Percentiles rank a stretch among this genome's conserved stretches.
Evolutionary conservation across 352 stramenopile genomes (phyloP).

Genomic region (Globisporangium barbulae): DNA sequence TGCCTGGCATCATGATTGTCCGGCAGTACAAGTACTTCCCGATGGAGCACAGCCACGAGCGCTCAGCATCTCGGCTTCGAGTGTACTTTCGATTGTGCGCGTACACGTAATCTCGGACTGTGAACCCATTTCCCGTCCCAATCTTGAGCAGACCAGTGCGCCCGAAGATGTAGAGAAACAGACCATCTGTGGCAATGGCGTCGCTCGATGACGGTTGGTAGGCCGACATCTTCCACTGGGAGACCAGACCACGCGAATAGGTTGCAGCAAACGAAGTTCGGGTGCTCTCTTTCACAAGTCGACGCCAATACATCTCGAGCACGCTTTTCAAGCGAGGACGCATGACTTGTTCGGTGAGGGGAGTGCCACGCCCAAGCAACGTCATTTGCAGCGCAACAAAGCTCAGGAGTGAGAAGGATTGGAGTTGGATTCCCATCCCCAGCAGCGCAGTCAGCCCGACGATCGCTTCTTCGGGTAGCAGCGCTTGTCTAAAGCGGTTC

Average conservation of each 20-base stretch:
- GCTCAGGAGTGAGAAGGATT: slow-evolving; percentile 61
- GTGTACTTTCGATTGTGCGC: slow-evolving; percentile 55
- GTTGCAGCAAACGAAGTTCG: slow-evolving; percentile 37
- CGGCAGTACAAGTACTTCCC: slow-evolving; percentile 60
- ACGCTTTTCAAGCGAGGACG: slow-evolving; percentile 23
- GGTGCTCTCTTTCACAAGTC: slow-evolving; percentile 26
- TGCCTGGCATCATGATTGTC: slow-evolving; percentile 66
- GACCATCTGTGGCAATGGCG: slow-evolving; percentile 64
- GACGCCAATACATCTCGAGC: slow-evolving; percentile 27
- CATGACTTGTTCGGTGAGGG: slow-evolving; percentile 11
- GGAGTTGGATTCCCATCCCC: slow-evolving; percentile 50
- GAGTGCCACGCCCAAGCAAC: slow-evolving; percentile 21
- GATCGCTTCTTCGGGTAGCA: slow-evolving; percentile 25
- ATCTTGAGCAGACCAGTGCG: slow-evolving; percentile 65
- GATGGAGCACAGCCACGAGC: slow-evolving; percentile 79
- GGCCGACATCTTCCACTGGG: slow-evolving; percentile 65
- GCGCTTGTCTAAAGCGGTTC: background rate
- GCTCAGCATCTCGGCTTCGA: slow-evolving; percentile 55
- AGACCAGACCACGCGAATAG: slow-evolving; percentile 48
- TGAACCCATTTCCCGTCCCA: slow-evolving; percentile 59
- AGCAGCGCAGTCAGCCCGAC: slow-evolving; percentile 40
- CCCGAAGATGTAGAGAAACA: slow-evolving; percentile 67
- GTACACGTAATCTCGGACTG: slow-evolving; percentile 71
- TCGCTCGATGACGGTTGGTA: slow-evolving; percentile 66
- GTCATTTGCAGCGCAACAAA: slow-evolving; percentile 35